These are phyloP conservation scores for Hondaea fermentalgiana DNA, from an alignment of 108 stramenopile genomes.

Conservation along the genomic window DNA sequence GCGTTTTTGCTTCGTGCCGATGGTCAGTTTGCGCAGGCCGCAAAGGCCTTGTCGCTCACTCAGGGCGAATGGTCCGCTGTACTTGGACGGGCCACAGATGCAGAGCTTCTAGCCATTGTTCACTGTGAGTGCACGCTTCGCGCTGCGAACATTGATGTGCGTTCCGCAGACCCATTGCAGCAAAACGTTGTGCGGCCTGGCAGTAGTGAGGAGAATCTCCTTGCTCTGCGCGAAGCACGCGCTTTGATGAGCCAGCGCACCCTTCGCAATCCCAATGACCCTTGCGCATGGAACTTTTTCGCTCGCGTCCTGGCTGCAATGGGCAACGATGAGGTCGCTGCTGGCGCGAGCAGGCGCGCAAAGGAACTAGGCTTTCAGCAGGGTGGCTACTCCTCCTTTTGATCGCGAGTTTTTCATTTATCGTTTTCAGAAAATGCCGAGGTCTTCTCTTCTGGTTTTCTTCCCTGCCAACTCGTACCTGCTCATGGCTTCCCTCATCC, in stretches of 20 bases:
- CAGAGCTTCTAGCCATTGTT: background rate
- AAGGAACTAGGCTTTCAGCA: background rate
- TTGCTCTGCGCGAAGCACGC: background rate
- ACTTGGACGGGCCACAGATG: background rate
- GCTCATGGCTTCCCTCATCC: too few species aligned
- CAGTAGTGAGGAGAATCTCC: background rate
- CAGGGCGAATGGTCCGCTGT: background rate
- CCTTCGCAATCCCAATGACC: background rate
- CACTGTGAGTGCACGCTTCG: background rate
- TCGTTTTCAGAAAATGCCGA: too few species aligned
- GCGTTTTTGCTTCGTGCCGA: background rate
- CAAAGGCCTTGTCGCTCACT: background rate
- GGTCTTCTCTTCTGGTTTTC: too few species aligned
- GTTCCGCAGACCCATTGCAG: background rate
- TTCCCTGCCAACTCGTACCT: too few species aligned
- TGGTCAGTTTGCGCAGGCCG: background rate
- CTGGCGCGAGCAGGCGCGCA: background rate
- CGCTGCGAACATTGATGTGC: background rate
- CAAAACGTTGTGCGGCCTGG: background rate
- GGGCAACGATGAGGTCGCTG: background rate
- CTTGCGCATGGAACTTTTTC: background rate
- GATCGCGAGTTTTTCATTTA: background rate
- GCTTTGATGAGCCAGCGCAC: background rate
- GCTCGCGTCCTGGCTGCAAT: background rate
- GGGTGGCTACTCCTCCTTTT: background rate